These are phyloP conservation scores for Synura sp. DNA, from an alignment of 352 stramenopile species.

Conservation along the genomic window DNA sequence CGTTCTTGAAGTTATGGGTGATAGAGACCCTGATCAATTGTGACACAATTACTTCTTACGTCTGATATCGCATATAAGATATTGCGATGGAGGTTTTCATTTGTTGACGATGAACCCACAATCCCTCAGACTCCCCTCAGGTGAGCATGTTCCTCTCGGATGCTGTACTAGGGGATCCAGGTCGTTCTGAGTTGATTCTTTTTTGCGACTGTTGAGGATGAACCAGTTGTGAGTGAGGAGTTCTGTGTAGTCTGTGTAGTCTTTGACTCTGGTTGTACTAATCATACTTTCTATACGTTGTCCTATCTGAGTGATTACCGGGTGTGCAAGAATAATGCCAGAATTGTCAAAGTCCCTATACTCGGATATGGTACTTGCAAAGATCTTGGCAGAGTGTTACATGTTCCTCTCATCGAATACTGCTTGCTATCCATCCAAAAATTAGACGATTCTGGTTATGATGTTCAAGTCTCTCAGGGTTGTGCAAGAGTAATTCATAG, in stretches of 20 bases:
- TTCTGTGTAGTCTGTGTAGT: constrained; percentile 41
- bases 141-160: constrained; percentile 38
- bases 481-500: constrained; percentile 40
- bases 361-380: constrained; percentile 33
- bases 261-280: constrained; percentile 35
- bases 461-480: constrained; percentile 37
- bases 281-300: constrained; percentile 37
- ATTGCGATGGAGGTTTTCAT: constrained; percentile 40
- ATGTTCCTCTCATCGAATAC: constrained; percentile 40
- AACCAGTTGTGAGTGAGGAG: constrained; percentile 32
- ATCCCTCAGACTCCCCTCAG: constrained; percentile 31
- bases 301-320: constrained; percentile 41
- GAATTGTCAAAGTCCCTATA: constrained; percentile 38
- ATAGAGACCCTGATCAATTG: constrained; percentile 39
- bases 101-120: constrained; percentile 37
- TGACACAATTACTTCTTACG: constrained; percentile 32
- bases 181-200: constrained; percentile 39
- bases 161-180: constrained; percentile 30
- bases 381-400: constrained; percentile 32
- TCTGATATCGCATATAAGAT: constrained; percentile 41
- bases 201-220: constrained; percentile 30
- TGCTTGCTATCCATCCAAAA: constrained; percentile 32
- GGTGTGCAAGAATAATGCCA: constrained; percentile 39
- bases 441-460: constrained; percentile 39
- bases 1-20: constrained; percentile 22